Evolutionary conservation across 257 asterid genomes (phyloP).

Genomic region (Rehmannia glutinosa): DNA sequence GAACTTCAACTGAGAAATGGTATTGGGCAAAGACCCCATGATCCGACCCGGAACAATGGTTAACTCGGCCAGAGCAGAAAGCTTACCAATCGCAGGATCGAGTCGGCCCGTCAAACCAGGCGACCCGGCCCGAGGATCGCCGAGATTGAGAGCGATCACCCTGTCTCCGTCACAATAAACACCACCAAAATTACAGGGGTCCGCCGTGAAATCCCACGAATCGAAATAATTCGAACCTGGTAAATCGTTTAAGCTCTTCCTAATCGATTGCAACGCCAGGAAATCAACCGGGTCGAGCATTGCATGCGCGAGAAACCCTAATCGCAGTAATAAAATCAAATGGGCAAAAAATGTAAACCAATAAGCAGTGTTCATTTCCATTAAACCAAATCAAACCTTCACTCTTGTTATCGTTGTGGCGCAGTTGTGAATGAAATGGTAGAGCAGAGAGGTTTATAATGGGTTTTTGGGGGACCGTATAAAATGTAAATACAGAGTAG

Average conservation of each 20-base stretch:
- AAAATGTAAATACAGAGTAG: no score
- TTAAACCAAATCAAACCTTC: not conserved
- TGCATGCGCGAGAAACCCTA: constrained; percentile 27
- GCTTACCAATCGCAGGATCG: constrained; percentile 78
- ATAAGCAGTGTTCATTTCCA: constrained; percentile 1
- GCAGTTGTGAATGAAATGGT: no score
- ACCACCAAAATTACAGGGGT: constrained; percentile 80
- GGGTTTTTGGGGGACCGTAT: no score
- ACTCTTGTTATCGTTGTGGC: no score
- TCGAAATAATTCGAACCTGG: constrained; percentile 73
- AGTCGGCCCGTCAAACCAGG: constrained; percentile 81
- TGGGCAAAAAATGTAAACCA: not conserved
- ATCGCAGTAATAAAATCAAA: constrained; percentile 16
- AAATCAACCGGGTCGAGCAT: constrained; percentile 78
- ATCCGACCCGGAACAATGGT: constrained; percentile 87
- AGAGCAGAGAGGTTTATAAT: not conserved
- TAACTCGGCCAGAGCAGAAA: constrained; percentile 63
- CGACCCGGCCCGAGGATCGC: constrained; percentile 86
- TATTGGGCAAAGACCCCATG: constrained; percentile 59
- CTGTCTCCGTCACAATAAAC: constrained; percentile 65
- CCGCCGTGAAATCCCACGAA: constrained; percentile 95
- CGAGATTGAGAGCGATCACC: constrained; percentile 76
- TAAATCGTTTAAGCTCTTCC: constrained; percentile 58
- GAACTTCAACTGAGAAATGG: constrained; percentile 48
- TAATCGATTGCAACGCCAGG: constrained; percentile 73